Base-by-base conservation (phyloP, 106 monocot species). In the Amphibolis antarctica region DNA sequence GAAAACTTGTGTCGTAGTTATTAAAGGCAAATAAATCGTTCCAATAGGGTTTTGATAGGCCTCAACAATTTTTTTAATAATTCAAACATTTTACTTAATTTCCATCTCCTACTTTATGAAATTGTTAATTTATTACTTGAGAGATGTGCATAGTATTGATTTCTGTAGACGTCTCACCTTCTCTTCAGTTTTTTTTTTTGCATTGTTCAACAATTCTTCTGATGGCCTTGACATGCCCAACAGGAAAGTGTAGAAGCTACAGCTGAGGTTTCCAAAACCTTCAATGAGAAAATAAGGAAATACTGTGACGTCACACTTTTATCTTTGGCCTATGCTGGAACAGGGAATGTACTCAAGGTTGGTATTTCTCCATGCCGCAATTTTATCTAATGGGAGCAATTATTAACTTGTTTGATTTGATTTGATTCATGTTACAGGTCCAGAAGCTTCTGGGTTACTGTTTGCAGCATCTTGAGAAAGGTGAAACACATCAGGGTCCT, bases 321-420 rank as follows among this genome's bases (percentile, higher is more conserved):
- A 76, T 98, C 96, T 0, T 71, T 98, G 66, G 96, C 96, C 53
- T 98, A 98, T 82, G 96, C 96, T 48, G 90, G 96, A 46, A 91
- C 96, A 46, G 96, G 96, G 55, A 98, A 98, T 77, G 96, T 98
- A 11, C 85, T 98, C 20, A 98, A 98, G 96, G 96, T 90, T 24
- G 10, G 21, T 12, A 10, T 46, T 43, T 3, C 28, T 59, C 62
- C 31, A 10, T 63, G 44, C 15, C 25, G 47, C 24, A 36, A 46
- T 45, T 47, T 46, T 45, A 21, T 7, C 19, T 3, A 54, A 18
- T 47, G 1, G 15, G 50, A 9, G 15, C 19, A 28, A 43, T 18
- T 12, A 4, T 17, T 63, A n/a, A 6, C 30, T 62, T 14, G 20
- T 21, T 43, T 13, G 43, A 42, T 10, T 61, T 43, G 19, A 15